A percentile compares a stretch with the other conserved stretches of the same genome.
These are phyloP conservation scores for Tetradesmus obliquus DNA, from an alignment of 139 green algal genomes.

Conservation along the genomic window DNA sequence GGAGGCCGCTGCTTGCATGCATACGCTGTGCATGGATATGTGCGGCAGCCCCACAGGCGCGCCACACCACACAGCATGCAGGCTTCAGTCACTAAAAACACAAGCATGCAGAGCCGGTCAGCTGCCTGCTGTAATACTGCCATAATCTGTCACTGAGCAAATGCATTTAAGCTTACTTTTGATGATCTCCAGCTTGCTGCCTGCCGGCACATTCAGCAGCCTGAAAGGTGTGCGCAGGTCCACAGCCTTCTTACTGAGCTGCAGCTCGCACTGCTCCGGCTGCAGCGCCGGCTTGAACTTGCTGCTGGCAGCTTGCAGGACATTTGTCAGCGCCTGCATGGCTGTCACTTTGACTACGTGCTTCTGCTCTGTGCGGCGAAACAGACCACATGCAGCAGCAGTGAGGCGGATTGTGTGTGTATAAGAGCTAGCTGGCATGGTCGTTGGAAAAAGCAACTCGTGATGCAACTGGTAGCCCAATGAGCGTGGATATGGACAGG, in stretches of 20 bases:
- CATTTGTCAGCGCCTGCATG: slow-evolving; percentile 26
- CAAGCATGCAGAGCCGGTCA: background rate
- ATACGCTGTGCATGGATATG: background rate
- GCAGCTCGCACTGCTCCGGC: background rate
- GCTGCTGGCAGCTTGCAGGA: background rate
- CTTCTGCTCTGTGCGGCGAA: slow-evolving; percentile 30
- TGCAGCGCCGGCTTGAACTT: slow-evolving; percentile 45
- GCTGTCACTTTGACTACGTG: slow-evolving; percentile 38
- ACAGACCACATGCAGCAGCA: background rate
- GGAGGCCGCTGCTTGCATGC: too few relatives aligned
- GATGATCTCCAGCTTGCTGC: slow-evolving; percentile 39
- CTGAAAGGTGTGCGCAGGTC: slow-evolving; percentile 46
- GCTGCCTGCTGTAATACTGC: background rate
- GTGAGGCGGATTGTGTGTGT: background rate
- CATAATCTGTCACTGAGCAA: background rate
- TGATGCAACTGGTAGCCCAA: background rate
- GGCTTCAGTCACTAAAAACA: too few relatives aligned
- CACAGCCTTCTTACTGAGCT: slow-evolving; percentile 43
- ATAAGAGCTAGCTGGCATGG: background rate
- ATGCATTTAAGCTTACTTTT: slow-evolving; percentile 5
- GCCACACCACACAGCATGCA: background rate
- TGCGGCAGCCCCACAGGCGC: background rate
- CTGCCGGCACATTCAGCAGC: slow-evolving; percentile 43
- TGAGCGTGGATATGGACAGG: background rate
- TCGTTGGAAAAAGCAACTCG: too few relatives aligned